Evolutionary conservation across 352 stramenopile genomes (phyloP).

Genomic region (Pythium volutum): DNA sequence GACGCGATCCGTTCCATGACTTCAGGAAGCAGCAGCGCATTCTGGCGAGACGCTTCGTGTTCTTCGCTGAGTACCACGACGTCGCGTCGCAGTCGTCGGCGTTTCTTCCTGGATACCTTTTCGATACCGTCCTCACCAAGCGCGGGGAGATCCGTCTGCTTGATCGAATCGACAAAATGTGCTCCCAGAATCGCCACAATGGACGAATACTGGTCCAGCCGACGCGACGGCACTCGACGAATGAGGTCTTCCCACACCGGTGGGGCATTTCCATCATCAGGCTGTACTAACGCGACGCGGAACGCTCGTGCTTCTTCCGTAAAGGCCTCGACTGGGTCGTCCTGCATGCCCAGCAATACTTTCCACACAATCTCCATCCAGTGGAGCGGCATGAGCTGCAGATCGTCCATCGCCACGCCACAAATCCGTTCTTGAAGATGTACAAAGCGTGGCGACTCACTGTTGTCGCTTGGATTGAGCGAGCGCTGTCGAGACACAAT

Average conservation of each 20-base stretch:
- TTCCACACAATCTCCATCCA: slow-evolving; percentile 57
- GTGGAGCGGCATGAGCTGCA: slow-evolving; percentile 44
- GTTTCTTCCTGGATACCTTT: slow-evolving; percentile 3
- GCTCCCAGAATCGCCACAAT: slow-evolving; percentile 4
- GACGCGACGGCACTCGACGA: slow-evolving; percentile 6
- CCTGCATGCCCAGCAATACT: slow-evolving; percentile 41
- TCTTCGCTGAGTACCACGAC: slow-evolving; percentile 22
- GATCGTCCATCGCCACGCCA: slow-evolving; percentile 37
- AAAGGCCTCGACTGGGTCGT: slow-evolving; percentile 43
- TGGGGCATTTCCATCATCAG: not conserved
- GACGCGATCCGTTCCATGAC: slow-evolving; percentile 68
- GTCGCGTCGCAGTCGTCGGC: slow-evolving; percentile 6
- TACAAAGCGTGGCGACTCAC: not conserved
- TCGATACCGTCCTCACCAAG: not conserved
- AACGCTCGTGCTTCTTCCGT: slow-evolving; percentile 17
- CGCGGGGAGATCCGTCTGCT: slow-evolving; percentile 3
- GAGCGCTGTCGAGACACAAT: slow-evolving; percentile 35
- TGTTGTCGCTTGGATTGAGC: slow-evolving; percentile 9
- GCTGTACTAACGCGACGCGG: not conserved
- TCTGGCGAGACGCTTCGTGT: slow-evolving; percentile 42
- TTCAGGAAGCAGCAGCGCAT: slow-evolving; percentile 52
- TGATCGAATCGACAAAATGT: not conserved
- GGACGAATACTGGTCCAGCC: slow-evolving; percentile 13
- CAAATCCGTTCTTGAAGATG: slow-evolving; percentile 19
- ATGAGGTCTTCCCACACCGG: not conserved